Evolutionary conservation across 129 eudicot genomes (phyloP).

Genomic region (Chrysanthemum lavandulifolium): DNA sequence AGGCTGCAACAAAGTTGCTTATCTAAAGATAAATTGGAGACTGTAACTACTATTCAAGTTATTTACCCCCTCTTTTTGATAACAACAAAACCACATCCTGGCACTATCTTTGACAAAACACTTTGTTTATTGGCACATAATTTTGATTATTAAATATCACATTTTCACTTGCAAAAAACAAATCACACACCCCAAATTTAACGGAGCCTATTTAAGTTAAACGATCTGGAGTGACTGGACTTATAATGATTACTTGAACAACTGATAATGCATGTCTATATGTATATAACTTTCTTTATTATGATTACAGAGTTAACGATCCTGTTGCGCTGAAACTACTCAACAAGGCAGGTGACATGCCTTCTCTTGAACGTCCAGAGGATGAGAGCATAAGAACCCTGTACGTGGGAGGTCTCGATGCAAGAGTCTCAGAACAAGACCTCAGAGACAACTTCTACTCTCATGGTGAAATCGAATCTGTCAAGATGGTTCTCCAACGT

Average conservation of each 20-base stretch:
- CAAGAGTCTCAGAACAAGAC: slow-evolving; percentile 78
- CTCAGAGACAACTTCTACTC: slow-evolving; percentile 80
- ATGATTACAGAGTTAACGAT: slow-evolving; percentile 70
- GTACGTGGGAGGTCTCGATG: slow-evolving; percentile 90
- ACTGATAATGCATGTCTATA: background rate
- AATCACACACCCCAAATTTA: background rate
- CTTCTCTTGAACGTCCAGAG: slow-evolving; percentile 81
- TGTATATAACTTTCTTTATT: background rate
- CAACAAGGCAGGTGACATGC: slow-evolving; percentile 97
- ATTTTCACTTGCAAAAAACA: background rate
- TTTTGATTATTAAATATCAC: background rate
- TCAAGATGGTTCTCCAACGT: slow-evolving; percentile 74
- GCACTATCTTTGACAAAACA: background rate
- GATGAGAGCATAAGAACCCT: slow-evolving; percentile 92
- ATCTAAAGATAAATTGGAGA: too few relatives aligned
- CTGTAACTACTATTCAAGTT: too few relatives aligned
- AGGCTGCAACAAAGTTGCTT: too few relatives aligned
- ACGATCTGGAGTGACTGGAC: background rate
- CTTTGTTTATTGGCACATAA: too few relatives aligned
- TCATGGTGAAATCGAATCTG: slow-evolving; percentile 91
- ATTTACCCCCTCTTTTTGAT: too few relatives aligned
- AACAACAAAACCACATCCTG: background rate
- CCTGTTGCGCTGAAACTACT: slow-evolving; percentile 96
- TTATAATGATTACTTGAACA: background rate
- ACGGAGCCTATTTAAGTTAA: too few relatives aligned